These are phyloP conservation scores for Russula sp. DNA, from an alignment of 768 basidiomycete species.

Conservation along the genomic window DNA sequence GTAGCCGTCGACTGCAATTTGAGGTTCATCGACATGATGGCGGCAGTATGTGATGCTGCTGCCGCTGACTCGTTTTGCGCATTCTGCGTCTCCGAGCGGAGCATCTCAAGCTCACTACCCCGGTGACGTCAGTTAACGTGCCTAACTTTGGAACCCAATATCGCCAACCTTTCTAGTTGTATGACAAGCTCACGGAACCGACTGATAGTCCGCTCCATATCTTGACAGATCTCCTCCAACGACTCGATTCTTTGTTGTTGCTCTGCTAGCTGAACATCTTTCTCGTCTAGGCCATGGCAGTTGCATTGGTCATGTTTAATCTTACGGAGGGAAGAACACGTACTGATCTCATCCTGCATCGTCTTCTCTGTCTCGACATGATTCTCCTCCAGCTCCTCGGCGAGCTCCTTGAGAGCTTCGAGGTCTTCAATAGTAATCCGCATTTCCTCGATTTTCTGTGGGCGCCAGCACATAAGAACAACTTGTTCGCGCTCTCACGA, in stretches of 20 bases:
- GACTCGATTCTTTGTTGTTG: conserved; percentile 55
- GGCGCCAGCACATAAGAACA: not conserved
- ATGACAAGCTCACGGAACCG: conserved; percentile 93
- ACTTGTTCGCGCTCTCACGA: not conserved
- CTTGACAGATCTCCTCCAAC: conserved; percentile 75
- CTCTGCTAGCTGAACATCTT: conserved; percentile 66
- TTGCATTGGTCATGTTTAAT: not conserved
- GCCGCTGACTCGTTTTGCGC: conserved; percentile 79
- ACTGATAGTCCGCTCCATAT: conserved; percentile 79
- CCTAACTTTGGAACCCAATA: conserved; percentile 7
- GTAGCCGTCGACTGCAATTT: conserved; percentile 87
- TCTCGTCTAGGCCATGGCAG: conserved; percentile 43
- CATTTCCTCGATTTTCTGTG: conserved; percentile 96
- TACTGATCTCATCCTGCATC: conserved; percentile 85
- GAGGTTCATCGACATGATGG: conserved; percentile 90
- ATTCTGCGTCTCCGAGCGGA: conserved; percentile 80
- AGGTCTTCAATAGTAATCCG: conserved; percentile 93
- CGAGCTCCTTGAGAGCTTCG: conserved; percentile 91
- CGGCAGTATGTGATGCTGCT: conserved; percentile 83
- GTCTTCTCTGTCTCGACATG: conserved; percentile 91
- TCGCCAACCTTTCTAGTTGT: conserved; percentile 66
- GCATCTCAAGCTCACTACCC: conserved; percentile 72
- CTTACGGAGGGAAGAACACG: conserved; percentile 23
- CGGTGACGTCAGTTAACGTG: not conserved
- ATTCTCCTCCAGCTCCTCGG: conserved; percentile 95